Percentiles rank a stretch among this genome's conserved stretches.
Conservation (phyloP, 345 rosid species). For the Limnanthes douglasii region DNA sequence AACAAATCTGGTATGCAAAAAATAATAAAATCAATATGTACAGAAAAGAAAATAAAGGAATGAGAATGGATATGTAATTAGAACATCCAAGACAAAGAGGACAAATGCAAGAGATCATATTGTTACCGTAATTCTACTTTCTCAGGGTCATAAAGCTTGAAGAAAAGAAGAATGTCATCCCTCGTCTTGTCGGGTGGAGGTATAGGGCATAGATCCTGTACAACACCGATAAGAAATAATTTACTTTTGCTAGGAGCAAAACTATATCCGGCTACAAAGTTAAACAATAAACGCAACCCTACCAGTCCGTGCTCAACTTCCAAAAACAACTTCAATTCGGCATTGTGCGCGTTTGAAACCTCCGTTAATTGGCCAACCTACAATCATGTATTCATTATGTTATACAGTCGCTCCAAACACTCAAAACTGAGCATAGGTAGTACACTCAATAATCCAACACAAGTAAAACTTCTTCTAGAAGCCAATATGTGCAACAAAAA, state of each 20-base stretch:
- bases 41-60: neutral
- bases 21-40: neutral
- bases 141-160: constrained; percentile 48
- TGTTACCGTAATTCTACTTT: constrained; percentile 42
- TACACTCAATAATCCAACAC: too few species aligned
- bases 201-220: constrained; percentile 36
- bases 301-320: constrained; percentile 57
- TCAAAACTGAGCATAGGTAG: too few species aligned
- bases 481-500: too few species aligned
- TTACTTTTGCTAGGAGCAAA: too few species aligned
- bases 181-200: constrained; percentile 36
- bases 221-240: too few species aligned
- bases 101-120: constrained; percentile 1
- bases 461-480: too few species aligned
- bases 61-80: too few species aligned
- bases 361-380: constrained; percentile 71
- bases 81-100: constrained; percentile 1
- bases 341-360: constrained; percentile 39
- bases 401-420: too few species aligned
- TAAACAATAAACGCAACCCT: constrained; percentile 2
- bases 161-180: constrained; percentile 61
- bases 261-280: too few species aligned
- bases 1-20: constrained; percentile 40
- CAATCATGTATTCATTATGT: too few species aligned
- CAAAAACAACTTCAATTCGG: constrained; percentile 54